Evolutionary conservation across 2,329 filamentous ascomycete species (phyloP), one percentile per base, ranked within the genome.

Genomic region (Epichloe bromicola): DNA sequence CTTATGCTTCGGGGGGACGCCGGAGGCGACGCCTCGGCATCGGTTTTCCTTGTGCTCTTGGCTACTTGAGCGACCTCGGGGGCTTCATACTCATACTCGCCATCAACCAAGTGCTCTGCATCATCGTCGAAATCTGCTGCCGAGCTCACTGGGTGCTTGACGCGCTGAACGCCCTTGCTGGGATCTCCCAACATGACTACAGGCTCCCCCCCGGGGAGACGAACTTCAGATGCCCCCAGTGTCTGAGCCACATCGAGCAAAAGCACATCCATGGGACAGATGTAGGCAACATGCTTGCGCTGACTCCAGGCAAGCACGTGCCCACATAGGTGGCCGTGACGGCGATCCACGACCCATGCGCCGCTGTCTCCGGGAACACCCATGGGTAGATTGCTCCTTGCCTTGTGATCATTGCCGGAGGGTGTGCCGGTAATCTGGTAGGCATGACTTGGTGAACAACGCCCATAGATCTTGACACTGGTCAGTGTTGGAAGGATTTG

Each of bases 221-320:
- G 74, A n/a, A 95, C 79, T 26, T 80, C 76, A 1, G 69, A 68
- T 0, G 88, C 88, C 20, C 82, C 79, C 0, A 96, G 71, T 0
- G 85, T 89, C 55, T 85, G 79, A 30, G 82, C 84, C 51, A 97
- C 95, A 61, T 97, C 91, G 30, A 85, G 79, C 11, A 97, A 74
- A 12, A 95, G 70, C 2, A 96, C 77, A 52, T 96, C 87, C 91
- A 97, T 97, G 0, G 91, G 91, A 54, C 88, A 93, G 54, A 97
- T 93, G 65, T 95, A 97, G 0, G 89, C 89, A 5, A 88, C 83
- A 41, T 80, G 80, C 61, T 86, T 91, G 54, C 83, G 80, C 55
- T 82, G 79, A 58, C 85, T 91, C 82, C 86, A 95, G 0, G 91
- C 91, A 12, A 97, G 74, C 0, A 97, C 87, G 60, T 96, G 91